Base-by-base conservation (phyloP, 495 filamentous ascomycete species). In the Aspergillus nanangensis region DNA sequence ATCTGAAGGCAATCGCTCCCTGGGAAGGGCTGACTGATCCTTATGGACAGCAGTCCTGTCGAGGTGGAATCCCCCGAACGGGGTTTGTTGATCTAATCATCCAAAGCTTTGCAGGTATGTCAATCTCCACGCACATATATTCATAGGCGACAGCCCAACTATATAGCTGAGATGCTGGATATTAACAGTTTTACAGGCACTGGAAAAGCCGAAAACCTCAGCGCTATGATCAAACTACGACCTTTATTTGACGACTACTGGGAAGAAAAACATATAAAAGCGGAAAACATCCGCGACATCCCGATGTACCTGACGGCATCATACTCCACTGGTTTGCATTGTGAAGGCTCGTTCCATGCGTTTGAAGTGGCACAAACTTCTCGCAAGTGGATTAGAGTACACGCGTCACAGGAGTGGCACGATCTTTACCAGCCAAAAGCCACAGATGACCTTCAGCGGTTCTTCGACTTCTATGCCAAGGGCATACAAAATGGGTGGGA, bases 11-110 rank as follows among this genome's bases (percentile, higher is more conserved):
- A 0, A 68, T 72, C 14, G 58, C 68, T 10, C 69, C 69, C 1
- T 71, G 66, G 66, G 69, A 72, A 43, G 63, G 62, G 0, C 47
- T 58, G 21, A 53, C 49, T 0, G 66, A 75, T 44, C 45, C 58
- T 9, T 71, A 69, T 40, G 22, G 53, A 3, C 61, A 72, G 1
- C 40, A 48, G 24, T 5, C 45, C 2, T 38, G 41, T 5, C 38
- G 58, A n/a, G 55, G 55, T 0, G 58, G 58, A 2, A 38, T 55
- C 10, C 55, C 48, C 3, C 33, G 46, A 9, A 8, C 13, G 1
- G 4, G 2, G 0, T 60, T 60, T 38, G 7, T 21, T 8, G 14
- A 35, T 0, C 15, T 53, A 46, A 47, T 53, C 18, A 19, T 48
- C 1, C 8, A 36, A 4, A 47, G 32, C 11, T 43, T 56, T 18